A percentile compares a stretch with the other conserved stretches of the same genome.
Conservation (phyloP, 1,284 basidiomycete species). For the Moniliella sp. region DNA sequence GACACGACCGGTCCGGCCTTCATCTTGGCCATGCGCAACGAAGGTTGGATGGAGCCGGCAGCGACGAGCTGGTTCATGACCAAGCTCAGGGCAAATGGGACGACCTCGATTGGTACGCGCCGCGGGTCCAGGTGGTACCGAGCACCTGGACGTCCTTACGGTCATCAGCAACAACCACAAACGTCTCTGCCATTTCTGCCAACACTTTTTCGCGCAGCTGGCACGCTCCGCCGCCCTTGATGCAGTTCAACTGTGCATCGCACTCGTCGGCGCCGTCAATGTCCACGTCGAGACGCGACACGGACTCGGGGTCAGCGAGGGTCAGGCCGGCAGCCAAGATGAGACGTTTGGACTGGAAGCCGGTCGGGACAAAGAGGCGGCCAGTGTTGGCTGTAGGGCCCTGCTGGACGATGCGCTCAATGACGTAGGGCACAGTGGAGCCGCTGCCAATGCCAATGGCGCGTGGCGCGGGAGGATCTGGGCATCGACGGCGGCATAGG, state of each 20-base stretch:
- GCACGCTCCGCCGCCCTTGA: conserved; percentile 93
- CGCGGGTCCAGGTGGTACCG: conserved; percentile 61
- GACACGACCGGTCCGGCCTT: conserved; percentile 84
- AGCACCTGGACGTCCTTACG: conserved; percentile 62
- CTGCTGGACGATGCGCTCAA: conserved; percentile 76
- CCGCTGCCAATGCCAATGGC: conserved; percentile 41
- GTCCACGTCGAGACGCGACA: conserved; percentile 72
- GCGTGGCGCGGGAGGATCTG: conserved; percentile 63
- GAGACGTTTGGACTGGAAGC: conserved; percentile 86
- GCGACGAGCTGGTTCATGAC: conserved; percentile 33
- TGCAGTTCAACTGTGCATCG: conserved; percentile 66
- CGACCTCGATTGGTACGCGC: conserved; percentile 87
- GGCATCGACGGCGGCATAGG: conserved; percentile 77
- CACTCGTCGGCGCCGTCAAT: conserved; percentile 95
- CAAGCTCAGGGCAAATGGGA: conserved; percentile 79
- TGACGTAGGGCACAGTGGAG: conserved; percentile 90
- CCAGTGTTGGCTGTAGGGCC: conserved; percentile 52
- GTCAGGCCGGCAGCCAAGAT: conserved; percentile 60
- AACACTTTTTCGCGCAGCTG: conserved; percentile 91
- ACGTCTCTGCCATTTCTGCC: conserved; percentile 65
- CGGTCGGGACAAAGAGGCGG: conserved; percentile 36
- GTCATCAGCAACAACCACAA: conserved; percentile 84
- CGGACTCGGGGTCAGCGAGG: conserved; percentile 55
- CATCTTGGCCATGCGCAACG: conserved; percentile 25
- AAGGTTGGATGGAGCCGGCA: conserved; percentile 18